phyloP scores from a whole-genome alignment of 768 basidiomycete genomes.

The Tricholoma sp. region DNA sequence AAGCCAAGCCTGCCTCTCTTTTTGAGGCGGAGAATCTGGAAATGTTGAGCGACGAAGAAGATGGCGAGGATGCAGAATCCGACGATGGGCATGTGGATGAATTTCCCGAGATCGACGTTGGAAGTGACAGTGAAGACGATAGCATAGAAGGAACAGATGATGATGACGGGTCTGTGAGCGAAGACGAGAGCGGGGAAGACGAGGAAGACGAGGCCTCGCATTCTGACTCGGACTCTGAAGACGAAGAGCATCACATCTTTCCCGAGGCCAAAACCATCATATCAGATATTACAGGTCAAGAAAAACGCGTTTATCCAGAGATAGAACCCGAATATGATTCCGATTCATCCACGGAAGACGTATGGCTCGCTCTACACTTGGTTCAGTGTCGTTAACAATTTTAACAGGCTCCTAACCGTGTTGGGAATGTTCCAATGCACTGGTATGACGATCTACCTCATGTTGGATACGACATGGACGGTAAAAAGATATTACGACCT shows the following conservation, averaged over 20 bases:
- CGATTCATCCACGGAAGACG: constrained; percentile 90
- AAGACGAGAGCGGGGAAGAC: constrained; percentile 33
- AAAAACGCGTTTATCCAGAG: constrained; percentile 78
- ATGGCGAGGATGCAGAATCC: constrained; percentile 37
- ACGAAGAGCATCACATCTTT: constrained; percentile 46
- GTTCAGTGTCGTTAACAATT: constrained; percentile 8
- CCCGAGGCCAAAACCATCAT: constrained; percentile 65
- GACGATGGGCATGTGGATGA: constrained; percentile 63
- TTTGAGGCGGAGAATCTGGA: constrained; percentile 48
- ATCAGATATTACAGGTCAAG: constrained; percentile 80
- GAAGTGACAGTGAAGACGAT: constrained; percentile 48
- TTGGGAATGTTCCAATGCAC: constrained; percentile 93
- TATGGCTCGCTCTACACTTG: constrained; percentile 31
- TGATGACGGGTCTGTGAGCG: constrained; percentile 17
- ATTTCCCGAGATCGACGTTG: constrained; percentile 64
- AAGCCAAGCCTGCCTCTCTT: constrained; percentile 25
- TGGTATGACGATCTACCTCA: constrained; percentile 99
- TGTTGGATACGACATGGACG: constrained; percentile 93
- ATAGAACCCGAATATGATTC: constrained; percentile 91
- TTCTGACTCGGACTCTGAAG: constrained; percentile 34
- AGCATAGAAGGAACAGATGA: constrained; percentile 27
- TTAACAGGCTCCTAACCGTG: constrained; percentile 82
- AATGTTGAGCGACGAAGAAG: constrained; percentile 74
- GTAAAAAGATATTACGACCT: constrained; percentile 89
- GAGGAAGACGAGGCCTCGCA: constrained; percentile 25